Conservation (phyloP, 2,329 filamentous ascomycete species). For the Fusarium sp. region DNA sequence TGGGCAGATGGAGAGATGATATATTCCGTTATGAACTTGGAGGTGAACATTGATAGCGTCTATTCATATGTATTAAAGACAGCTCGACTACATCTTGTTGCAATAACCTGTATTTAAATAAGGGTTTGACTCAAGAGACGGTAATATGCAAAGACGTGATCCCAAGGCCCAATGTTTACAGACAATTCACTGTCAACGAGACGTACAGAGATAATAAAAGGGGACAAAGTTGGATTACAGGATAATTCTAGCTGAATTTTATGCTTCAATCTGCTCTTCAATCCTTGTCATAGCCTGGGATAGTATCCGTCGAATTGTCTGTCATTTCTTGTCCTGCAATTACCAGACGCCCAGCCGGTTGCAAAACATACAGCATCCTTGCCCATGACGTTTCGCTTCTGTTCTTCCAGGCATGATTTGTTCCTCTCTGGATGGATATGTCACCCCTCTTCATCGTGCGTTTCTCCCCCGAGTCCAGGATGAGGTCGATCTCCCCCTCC, state of each 20-base stretch:
- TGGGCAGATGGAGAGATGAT: not conserved
- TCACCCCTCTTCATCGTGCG: constrained; percentile 4
- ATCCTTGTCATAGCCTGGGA: not conserved
- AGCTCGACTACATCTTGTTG: not conserved
- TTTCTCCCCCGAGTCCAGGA: constrained; percentile 6
- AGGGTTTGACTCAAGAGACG: not conserved
- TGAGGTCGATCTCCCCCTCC: constrained; percentile 3
- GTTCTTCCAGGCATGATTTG: constrained; percentile 8
- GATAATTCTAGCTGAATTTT: not conserved
- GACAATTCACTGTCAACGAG: not conserved
- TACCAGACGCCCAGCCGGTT: constrained; percentile 1
- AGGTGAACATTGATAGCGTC: not conserved
- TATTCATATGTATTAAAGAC: not conserved
- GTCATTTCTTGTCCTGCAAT: constrained; percentile 3
- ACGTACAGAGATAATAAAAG: not conserved
- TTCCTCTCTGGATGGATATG: constrained; percentile 7
- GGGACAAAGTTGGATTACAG: too few relatives aligned
- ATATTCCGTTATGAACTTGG: not conserved
- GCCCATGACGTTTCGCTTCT: not conserved
- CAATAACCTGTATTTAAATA: not conserved
- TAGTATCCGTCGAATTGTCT: not conserved
- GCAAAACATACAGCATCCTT: constrained; percentile 8
- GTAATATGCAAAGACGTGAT: not conserved
- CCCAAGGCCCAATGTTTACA: not conserved
- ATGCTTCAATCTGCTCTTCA: not conserved